Conservation (phyloP, 179 eudicot genomes). For the Carnegiea gigantea region DNA sequence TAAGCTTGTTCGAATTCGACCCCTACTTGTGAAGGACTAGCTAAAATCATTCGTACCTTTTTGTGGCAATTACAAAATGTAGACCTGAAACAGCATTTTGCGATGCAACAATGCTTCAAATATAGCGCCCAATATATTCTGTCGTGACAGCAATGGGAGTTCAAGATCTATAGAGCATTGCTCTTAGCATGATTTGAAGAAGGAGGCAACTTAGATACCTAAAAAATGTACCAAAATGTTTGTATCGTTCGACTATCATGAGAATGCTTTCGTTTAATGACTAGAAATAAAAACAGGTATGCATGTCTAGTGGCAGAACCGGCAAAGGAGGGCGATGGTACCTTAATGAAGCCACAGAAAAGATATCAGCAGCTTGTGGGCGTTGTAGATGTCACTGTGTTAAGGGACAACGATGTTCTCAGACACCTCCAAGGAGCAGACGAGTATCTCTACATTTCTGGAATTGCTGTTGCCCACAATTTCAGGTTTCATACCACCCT, state of each 20-base stretch:
- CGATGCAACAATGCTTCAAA: too few species aligned
- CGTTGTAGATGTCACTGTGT: conserved; percentile 85
- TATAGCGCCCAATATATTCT: too few species aligned
- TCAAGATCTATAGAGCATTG: neutral
- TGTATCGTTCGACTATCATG: neutral
- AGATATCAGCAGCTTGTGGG: conserved; percentile 53
- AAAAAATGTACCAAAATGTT: neutral
- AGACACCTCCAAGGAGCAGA: conserved; percentile 55
- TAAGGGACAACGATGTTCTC: conserved; percentile 61
- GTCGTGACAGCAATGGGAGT: too few species aligned
- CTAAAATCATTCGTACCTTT: too few species aligned
- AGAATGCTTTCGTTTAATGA: neutral
- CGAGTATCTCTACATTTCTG: conserved; percentile 87
- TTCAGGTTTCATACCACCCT: conserved; percentile 48
- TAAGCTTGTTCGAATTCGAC: too few species aligned
- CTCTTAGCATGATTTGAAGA: neutral
- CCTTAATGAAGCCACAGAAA: conserved; percentile 7
- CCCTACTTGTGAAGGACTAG: too few species aligned
- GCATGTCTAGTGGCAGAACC: conserved; percentile 91
- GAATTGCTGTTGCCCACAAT: conserved; percentile 69
- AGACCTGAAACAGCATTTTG: too few species aligned
- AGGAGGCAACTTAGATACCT: neutral
- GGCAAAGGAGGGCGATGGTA: conserved; percentile 20
- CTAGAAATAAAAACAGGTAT: conserved; percentile 47
- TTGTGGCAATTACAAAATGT: too few species aligned